Conservation (phyloP, 805 yeast species). For the Peterozyma xylosa region DNA sequence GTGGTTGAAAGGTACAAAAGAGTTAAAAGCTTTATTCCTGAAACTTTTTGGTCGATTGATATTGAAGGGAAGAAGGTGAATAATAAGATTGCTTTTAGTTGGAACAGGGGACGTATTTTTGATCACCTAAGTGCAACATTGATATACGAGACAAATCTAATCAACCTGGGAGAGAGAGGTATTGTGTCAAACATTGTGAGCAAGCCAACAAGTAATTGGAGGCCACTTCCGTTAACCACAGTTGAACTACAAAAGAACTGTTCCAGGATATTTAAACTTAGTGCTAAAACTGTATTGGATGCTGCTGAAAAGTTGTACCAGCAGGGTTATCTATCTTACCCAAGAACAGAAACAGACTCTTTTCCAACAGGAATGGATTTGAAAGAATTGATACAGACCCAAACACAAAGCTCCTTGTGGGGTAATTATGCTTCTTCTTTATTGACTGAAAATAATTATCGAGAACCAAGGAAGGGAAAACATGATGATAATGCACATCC, state of each 20-base stretch:
- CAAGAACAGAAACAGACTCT: conserved; percentile 93
- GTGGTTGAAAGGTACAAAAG: conserved; percentile 87
- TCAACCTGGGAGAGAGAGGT: conserved; percentile 35
- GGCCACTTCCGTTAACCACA: conserved; percentile 90
- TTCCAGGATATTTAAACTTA: conserved; percentile 60
- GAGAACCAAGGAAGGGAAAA: conserved; percentile 71
- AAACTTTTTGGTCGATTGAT: conserved; percentile 72
- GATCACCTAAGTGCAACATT: conserved; percentile 61
- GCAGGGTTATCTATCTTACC: conserved; percentile 83
- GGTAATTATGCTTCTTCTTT: conserved; percentile 56
- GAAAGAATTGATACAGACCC: conserved; percentile 50
- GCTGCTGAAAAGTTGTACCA: conserved; percentile 83
- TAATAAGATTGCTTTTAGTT: conserved; percentile 39
- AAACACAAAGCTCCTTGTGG: conserved; percentile 52
- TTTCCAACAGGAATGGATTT: conserved; percentile 78
- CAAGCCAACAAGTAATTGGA: conserved; percentile 65
- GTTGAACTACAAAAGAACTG: conserved; percentile 90
- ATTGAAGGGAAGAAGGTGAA: conserved; percentile 39
- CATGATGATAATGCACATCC: conserved; percentile 97
- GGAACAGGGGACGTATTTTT: conserved; percentile 69
- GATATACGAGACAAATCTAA: conserved; percentile 62
- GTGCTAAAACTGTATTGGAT: conserved; percentile 72
- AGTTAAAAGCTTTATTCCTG: conserved; percentile 63
- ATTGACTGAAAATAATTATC: conserved; percentile 35
- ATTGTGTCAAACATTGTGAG: conserved; percentile 40